These are phyloP conservation scores for Rossbeevera mucosa DNA, from an alignment of 768 basidiomycete species.

Conservation along the genomic window DNA sequence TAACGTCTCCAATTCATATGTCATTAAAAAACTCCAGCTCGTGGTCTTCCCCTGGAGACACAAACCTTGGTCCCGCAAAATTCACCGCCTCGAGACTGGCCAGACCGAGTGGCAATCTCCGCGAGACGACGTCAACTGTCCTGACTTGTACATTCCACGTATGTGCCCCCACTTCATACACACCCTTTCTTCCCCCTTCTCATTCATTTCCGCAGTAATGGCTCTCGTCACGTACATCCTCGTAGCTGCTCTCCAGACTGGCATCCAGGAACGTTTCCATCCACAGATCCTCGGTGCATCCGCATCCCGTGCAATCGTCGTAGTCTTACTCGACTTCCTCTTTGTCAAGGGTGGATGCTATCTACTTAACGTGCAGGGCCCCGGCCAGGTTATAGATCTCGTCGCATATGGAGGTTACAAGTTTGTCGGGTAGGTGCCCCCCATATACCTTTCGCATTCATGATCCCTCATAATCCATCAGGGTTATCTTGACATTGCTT, in stretches of 20 bases:
- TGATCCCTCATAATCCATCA: slow-evolving; percentile 26
- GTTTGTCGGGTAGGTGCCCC: slow-evolving; percentile 75
- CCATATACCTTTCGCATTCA: background rate
- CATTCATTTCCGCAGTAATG: slow-evolving; percentile 60
- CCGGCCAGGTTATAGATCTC: slow-evolving; percentile 70
- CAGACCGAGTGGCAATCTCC: slow-evolving; percentile 80
- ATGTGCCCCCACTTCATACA: slow-evolving; percentile 13
- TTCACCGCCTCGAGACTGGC: slow-evolving; percentile 58
- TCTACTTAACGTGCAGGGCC: slow-evolving; percentile 78
- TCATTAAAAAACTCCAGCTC: slow-evolving; percentile 80
- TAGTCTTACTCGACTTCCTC: slow-evolving; percentile 83
- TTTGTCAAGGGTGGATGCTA: slow-evolving; percentile 92
- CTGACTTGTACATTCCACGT: slow-evolving; percentile 97
- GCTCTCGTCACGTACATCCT: slow-evolving; percentile 94
- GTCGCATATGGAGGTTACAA: slow-evolving; percentile 96
- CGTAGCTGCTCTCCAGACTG: slow-evolving; percentile 78
- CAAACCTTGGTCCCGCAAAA: slow-evolving; percentile 75
- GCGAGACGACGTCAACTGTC: slow-evolving; percentile 90
- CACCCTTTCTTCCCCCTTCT: background rate
- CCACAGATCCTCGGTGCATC: slow-evolving; percentile 86
- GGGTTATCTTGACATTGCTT: slow-evolving; percentile 80
- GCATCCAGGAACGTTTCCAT: slow-evolving; percentile 77
- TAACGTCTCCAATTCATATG: slow-evolving; percentile 95
- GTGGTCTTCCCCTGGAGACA: slow-evolving; percentile 96
- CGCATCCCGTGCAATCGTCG: slow-evolving; percentile 77